phyloP scores from a whole-genome alignment of 345 rosid genomes.

The Citrus inodora region DNA sequence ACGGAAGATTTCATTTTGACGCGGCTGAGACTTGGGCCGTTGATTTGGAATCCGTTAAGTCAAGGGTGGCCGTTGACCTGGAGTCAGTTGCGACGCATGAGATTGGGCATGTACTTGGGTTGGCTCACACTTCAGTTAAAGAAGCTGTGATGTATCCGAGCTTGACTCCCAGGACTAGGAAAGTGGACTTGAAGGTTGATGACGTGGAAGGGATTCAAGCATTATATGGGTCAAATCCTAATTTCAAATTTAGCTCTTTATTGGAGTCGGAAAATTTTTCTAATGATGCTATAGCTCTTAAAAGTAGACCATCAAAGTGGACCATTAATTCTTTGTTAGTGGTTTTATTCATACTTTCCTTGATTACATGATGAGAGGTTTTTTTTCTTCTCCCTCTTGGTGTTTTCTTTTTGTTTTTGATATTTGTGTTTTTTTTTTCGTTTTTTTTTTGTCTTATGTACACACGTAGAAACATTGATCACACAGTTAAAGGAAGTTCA shows the following conservation, averaged over 20 bases:
- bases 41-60: conserved; percentile 44
- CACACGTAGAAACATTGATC: background rate
- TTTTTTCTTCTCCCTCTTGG: background rate
- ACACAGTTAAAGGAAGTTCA: background rate
- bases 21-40: conserved; percentile 77
- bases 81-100: conserved; percentile 97
- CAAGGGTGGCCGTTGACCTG: conserved; percentile 68
- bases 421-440: background rate
- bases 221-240: conserved; percentile 76
- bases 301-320: conserved; percentile 22
- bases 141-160: conserved; percentile 97
- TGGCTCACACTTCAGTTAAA: conserved; percentile 71
- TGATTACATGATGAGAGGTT: background rate
- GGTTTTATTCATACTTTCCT: conserved; percentile 25
- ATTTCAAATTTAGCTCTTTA: conserved; percentile 56
- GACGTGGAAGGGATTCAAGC: conserved; percentile 83
- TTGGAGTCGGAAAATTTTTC: conserved; percentile 52
- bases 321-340: conserved; percentile 26
- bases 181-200: conserved; percentile 65
- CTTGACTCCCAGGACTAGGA: conserved; percentile 56
- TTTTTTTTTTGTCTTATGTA: background rate
- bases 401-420: background rate
- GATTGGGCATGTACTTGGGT: conserved; percentile 84
- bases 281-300: conserved; percentile 22
- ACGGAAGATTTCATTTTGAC: conserved; percentile 80